Percentiles rank a stretch among this genome's conserved stretches.
Evolutionary conservation across 2,329 filamentous ascomycete genomes (phyloP).

Genomic region (Fusarium sacchari): DNA sequence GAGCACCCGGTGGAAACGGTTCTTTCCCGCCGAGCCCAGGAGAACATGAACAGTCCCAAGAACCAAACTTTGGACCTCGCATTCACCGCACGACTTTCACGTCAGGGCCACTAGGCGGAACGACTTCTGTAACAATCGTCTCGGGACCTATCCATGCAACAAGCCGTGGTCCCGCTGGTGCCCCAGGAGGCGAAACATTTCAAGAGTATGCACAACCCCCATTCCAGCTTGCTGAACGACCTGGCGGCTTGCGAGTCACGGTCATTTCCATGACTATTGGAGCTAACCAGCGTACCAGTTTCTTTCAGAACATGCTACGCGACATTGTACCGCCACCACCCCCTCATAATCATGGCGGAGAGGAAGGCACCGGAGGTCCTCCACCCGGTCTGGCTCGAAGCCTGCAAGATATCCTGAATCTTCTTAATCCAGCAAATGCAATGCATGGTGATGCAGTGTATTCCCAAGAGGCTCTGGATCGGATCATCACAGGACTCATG

Average conservation of each 20-base stretch:
- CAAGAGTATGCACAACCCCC: constrained; percentile 56
- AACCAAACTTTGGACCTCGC: constrained; percentile 39
- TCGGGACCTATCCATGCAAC: constrained; percentile 48
- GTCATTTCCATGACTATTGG: constrained; percentile 31
- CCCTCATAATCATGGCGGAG: constrained; percentile 29
- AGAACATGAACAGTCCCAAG: constrained; percentile 17
- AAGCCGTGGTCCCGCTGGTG: constrained; percentile 27
- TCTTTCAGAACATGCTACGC: constrained; percentile 59
- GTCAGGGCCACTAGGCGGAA: constrained; percentile 51
- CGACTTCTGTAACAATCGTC: constrained; percentile 61
- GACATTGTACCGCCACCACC: constrained; percentile 48
- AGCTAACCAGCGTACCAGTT: constrained; percentile 53
- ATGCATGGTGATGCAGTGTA: constrained; percentile 84
- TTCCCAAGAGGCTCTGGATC: constrained; percentile 88
- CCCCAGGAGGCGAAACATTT: constrained; percentile 53
- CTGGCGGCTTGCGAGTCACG: constrained; percentile 30
- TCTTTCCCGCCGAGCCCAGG: constrained; percentile 25
- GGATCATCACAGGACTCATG: constrained; percentile 88
- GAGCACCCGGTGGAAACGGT: constrained; percentile 11
- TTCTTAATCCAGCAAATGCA: constrained; percentile 64
- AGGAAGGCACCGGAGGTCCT: constrained; percentile 31
- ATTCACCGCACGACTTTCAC: constrained; percentile 53
- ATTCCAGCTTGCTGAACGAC: constrained; percentile 13
- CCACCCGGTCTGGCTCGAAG: constrained; percentile 46
- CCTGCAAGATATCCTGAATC: constrained; percentile 63